These are phyloP conservation scores for Amanita jacksonii DNA, from an alignment of 768 basidiomycete genomes.

Conservation along the genomic window DNA sequence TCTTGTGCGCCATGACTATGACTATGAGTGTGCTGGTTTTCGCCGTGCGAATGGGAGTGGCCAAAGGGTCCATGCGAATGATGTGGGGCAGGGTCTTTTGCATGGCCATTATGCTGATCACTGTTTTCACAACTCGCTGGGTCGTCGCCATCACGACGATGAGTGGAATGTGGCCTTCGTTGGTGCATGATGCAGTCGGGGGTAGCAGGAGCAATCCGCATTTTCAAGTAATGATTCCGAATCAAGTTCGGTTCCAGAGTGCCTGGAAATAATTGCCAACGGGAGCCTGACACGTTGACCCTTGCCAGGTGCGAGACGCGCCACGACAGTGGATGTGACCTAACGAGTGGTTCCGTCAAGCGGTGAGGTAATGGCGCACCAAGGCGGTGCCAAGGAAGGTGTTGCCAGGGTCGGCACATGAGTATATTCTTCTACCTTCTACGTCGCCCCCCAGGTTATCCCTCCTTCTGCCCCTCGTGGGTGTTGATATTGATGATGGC, in stretches of 20 bases:
- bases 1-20: constrained; percentile 54
- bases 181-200: constrained; percentile 12
- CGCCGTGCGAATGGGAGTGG: constrained; percentile 57
- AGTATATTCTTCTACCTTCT: neutral
- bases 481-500: too few relatives aligned
- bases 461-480: too few relatives aligned
- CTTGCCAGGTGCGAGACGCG: neutral
- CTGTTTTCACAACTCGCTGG: constrained; percentile 7
- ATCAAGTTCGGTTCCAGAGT: neutral
- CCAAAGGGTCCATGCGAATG: constrained; percentile 57
- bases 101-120: constrained; percentile 20
- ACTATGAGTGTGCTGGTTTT: constrained; percentile 42
- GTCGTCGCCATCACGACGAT: constrained; percentile 1
- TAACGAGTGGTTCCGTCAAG: too few relatives aligned
- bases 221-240: too few relatives aligned
- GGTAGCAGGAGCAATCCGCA: neutral
- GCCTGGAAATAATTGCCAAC: constrained; percentile 3
- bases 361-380: too few relatives aligned
- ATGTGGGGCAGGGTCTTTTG: constrained; percentile 31
- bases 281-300: neutral
- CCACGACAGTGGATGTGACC: neutral
- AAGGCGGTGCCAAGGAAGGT: neutral
- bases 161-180: constrained; percentile 17
- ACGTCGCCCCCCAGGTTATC: too few relatives aligned
- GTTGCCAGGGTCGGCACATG: constrained; percentile 4